Evolutionary conservation across 2,329 filamentous ascomycete species (phyloP), one percentile per base, ranked within the genome.

Genomic region (Coniella lustricola): DNA sequence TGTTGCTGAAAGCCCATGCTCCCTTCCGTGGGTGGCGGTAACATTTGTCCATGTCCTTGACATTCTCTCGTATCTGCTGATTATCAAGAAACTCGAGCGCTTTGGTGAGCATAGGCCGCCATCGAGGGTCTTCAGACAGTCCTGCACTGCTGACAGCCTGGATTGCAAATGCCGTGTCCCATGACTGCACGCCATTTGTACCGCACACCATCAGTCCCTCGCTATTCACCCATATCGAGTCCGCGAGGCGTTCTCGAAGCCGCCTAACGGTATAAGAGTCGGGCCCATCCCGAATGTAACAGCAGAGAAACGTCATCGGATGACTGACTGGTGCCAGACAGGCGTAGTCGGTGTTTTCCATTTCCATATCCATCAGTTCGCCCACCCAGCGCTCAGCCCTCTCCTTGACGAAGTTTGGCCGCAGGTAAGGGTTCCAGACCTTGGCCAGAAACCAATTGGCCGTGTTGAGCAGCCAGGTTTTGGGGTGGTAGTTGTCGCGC

Each of bases 151-250:
- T 78, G 5, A 87, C 79, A 1, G 87, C 84, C 64, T 95, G 90
- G 31, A 96, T 88, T 16, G 85, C 71, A 62, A 97, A 97, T 0
- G 90, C 79, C 0, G 93, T 98, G 62, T 98, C 93, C 93, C 93
- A 98, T 55, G 83, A 86, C 66, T 98, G 93, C 1, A 97, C 90
- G n/a, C 93, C 93, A 57, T 98, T 97, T 8, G 93, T 98, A 33
- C 93, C 93, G 59, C 96, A 96, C 67, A 85, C 85, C 41, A 97
- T 75, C 87, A 98, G 89, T 5, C 93, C 93, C 62, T 96, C 90
- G 31, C 82, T 66, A 55, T 94, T 95, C 43, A 98, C 75, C 90
- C 93, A 98, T 25, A 98, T 67, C 53, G 84, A 94, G 59, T 98
- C 93, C 37, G 87, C 77, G 12, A 95, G 67, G 3, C 89, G 81